These are phyloP conservation scores for Sinapis alba DNA, from an alignment of 441 rosid species.

Conservation along the genomic window DNA sequence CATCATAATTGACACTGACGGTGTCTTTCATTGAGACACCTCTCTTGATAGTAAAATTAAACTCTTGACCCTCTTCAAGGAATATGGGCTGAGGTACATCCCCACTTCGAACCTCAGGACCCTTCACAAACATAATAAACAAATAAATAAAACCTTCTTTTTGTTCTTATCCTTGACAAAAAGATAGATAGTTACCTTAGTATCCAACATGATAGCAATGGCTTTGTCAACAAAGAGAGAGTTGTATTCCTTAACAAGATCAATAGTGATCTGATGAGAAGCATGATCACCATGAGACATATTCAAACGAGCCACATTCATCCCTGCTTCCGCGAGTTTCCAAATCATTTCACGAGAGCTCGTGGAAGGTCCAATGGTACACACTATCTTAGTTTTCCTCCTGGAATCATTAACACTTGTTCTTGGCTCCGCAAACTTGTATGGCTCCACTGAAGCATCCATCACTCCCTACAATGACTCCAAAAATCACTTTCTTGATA, in stretches of 20 bases:
- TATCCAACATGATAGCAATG: slow-evolving; percentile 90
- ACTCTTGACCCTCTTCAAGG: slow-evolving; percentile 83
- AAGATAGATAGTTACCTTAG: slow-evolving; percentile 57
- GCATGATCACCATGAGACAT: slow-evolving; percentile 99
- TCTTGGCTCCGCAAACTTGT: slow-evolving; percentile 40
- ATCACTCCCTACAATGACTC: slow-evolving; percentile 46
- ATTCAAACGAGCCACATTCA: slow-evolving; percentile 96
- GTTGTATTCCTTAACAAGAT: slow-evolving; percentile 90
- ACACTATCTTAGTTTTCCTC: slow-evolving; percentile 89
- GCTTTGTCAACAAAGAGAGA: slow-evolving; percentile 79
- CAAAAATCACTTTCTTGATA: neutral
- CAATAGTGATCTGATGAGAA: slow-evolving; percentile 86
- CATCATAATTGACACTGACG: slow-evolving; percentile 95
- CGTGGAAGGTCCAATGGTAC: slow-evolving; percentile 94
- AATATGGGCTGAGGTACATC: slow-evolving; percentile 86
- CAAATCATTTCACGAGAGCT: slow-evolving; percentile 93
- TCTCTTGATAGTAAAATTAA: slow-evolving; percentile 84
- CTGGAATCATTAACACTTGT: slow-evolving; percentile 39
- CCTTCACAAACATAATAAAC: slow-evolving; percentile 47
- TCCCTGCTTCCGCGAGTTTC: slow-evolving; percentile 91
- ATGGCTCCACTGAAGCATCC: slow-evolving; percentile 40
- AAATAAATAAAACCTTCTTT: neutral
- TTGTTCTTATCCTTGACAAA: neutral
- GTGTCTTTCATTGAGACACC: slow-evolving; percentile 77
- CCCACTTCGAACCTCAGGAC: slow-evolving; percentile 99